These are phyloP conservation scores for Ceratobasidium sp. DNA, from an alignment of 1,284 basidiomycete genomes.

Conservation along the genomic window DNA sequence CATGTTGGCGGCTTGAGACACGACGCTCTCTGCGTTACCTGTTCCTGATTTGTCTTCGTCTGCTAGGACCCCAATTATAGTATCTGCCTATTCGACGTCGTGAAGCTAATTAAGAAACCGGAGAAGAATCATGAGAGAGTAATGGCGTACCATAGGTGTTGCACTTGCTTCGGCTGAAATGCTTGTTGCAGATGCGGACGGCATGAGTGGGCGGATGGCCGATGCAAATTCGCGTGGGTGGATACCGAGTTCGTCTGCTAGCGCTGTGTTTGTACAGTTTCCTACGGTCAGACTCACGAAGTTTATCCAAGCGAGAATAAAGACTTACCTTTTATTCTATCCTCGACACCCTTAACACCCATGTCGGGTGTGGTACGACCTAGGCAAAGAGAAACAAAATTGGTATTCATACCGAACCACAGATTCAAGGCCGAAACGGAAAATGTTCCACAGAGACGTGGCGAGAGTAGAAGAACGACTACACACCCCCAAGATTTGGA, in stretches of 20 bases:
- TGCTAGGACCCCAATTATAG: conserved; percentile 31
- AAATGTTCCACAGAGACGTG: background rate
- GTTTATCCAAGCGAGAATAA: background rate
- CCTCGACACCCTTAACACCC: conserved; percentile 33
- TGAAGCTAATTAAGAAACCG: no score
- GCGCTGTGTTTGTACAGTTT: conserved; percentile 4
- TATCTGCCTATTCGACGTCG: background rate
- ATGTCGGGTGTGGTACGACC: background rate
- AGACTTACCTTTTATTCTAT: conserved; percentile 22
- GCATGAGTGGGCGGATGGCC: conserved; percentile 49
- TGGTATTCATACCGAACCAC: conserved; percentile 11
- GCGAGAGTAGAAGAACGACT: background rate
- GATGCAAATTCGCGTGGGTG: conserved; percentile 49
- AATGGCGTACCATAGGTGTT: conserved; percentile 26
- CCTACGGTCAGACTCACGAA: background rate
- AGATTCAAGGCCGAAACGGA: background rate
- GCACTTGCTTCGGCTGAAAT: conserved; percentile 46
- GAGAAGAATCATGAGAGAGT: background rate
- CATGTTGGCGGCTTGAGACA: background rate
- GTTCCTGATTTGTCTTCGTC: conserved; percentile 11
- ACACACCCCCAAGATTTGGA: conserved; percentile 30
- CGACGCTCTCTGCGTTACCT: background rate
- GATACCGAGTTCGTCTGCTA: conserved; percentile 50
- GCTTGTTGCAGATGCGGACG: conserved; percentile 45
- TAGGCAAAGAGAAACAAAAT: background rate